phyloP scores from a whole-genome alignment of 2,329 filamentous ascomycete species.

The Leptographium procerum region DNA sequence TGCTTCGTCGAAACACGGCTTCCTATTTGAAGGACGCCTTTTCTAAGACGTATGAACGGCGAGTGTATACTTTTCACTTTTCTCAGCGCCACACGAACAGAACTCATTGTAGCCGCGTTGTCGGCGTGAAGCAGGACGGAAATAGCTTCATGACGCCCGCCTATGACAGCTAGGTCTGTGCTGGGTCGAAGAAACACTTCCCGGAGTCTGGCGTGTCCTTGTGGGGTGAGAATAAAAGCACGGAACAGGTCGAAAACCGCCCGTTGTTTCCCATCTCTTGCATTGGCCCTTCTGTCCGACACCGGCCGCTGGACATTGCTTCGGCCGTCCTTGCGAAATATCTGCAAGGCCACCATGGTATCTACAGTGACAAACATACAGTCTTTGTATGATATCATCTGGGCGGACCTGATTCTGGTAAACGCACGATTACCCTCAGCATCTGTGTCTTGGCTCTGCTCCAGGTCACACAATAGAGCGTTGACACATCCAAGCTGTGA shows the following conservation, averaged over 20 bases:
- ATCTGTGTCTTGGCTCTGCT: conserved; percentile 40
- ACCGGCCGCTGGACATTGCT: conserved; percentile 60
- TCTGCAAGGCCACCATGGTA: conserved; percentile 71
- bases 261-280: conserved; percentile 57
- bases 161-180: conserved; percentile 54
- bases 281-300: conserved; percentile 42
- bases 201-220: conserved; percentile 65
- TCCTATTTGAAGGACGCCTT: conserved; percentile 54
- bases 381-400: conserved; percentile 60
- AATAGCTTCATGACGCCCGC: conserved; percentile 60
- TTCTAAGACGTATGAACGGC: conserved; percentile 58
- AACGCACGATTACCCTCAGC: conserved; percentile 41
- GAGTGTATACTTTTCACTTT: conserved; percentile 66
- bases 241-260: conserved; percentile 79
- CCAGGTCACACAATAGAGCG: conserved; percentile 71
- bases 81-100: conserved; percentile 50
- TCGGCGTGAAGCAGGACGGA: conserved; percentile 53
- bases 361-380: conserved; percentile 73
- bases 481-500: conserved; percentile 66
- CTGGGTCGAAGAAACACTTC: conserved; percentile 74
- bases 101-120: conserved; percentile 46
- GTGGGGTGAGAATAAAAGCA: conserved; percentile 60
- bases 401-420: conserved; percentile 51
- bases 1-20: conserved; percentile 42
- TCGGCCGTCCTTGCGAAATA: conserved; percentile 74